Evolutionary conservation across 495 filamentous ascomycete genomes (phyloP).

Genomic region (Lepidopterella palustris): DNA sequence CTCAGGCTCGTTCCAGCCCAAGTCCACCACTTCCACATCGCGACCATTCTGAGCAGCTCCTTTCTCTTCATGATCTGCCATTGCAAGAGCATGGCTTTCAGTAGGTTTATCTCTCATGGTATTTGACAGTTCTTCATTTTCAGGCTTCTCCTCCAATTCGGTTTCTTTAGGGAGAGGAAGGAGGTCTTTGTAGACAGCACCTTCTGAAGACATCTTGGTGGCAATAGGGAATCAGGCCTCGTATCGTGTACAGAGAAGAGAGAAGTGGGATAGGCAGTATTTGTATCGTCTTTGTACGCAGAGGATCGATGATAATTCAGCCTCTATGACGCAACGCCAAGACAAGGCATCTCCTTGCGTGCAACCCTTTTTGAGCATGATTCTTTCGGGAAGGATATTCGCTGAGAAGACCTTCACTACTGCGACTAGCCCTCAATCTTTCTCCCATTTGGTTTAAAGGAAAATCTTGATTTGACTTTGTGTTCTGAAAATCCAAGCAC

Average conservation of each 20-base stretch:
- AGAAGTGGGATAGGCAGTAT: neutral
- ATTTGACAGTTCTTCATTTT: conserved; percentile 23
- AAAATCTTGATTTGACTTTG: too few relatives aligned
- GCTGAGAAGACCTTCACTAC: too few relatives aligned
- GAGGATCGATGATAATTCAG: neutral
- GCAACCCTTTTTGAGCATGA: too few relatives aligned
- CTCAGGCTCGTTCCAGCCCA: conserved; percentile 67
- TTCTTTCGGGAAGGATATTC: too few relatives aligned
- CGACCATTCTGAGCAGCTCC: conserved; percentile 43
- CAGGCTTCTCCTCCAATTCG: conserved; percentile 16
- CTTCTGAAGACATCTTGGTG: conserved; percentile 19
- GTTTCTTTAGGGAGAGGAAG: conserved; percentile 31
- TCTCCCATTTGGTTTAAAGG: too few relatives aligned
- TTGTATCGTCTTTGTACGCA: neutral
- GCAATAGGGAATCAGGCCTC: neutral
- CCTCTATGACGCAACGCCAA: too few relatives aligned
- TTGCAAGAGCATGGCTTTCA: conserved; percentile 36
- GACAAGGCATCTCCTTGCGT: too few relatives aligned
- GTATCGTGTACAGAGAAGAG: neutral
- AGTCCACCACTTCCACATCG: conserved; percentile 51
- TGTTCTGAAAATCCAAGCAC: too few relatives aligned
- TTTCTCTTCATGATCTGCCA: conserved; percentile 38
- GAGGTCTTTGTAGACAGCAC: conserved; percentile 34
- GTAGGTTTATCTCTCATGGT: conserved; percentile 30
- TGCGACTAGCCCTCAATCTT: too few relatives aligned